Percentiles rank a stretch among this genome's conserved stretches.
These are phyloP conservation scores for Mariannaea sp. DNA, from an alignment of 2,329 filamentous ascomycete genomes.

Conservation along the genomic window DNA sequence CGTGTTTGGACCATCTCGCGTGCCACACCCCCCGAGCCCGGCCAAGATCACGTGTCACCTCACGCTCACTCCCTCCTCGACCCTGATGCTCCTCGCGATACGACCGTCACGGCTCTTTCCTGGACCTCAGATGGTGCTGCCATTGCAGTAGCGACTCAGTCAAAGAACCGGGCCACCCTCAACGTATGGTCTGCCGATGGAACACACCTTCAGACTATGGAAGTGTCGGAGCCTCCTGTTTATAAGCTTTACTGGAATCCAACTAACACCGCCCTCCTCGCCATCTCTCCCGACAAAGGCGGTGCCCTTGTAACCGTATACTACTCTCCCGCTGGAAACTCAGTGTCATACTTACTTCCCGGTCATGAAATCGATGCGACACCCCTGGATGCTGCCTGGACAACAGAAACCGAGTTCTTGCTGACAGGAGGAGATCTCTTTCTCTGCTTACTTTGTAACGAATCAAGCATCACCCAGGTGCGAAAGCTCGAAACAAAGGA, in stretches of 20 bases:
- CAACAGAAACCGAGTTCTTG: slow-evolving; percentile 61
- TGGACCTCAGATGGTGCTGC: slow-evolving; percentile 62
- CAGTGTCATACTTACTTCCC: slow-evolving; percentile 53
- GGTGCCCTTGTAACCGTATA: slow-evolving; percentile 63
- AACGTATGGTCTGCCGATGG: slow-evolving; percentile 62
- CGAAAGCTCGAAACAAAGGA: slow-evolving; percentile 58
- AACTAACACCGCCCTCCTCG: slow-evolving; percentile 58
- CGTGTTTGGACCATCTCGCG: slow-evolving; percentile 68
- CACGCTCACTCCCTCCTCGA: slow-evolving; percentile 53
- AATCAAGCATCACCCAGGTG: slow-evolving; percentile 51
- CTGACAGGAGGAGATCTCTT: slow-evolving; percentile 63
- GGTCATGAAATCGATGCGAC: slow-evolving; percentile 57
- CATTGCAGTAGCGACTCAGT: slow-evolving; percentile 64
- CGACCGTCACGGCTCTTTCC: slow-evolving; percentile 62
- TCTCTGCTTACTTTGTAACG: slow-evolving; percentile 52
- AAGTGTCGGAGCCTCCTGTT: slow-evolving; percentile 63
- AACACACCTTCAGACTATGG: slow-evolving; percentile 56
- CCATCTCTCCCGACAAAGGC: slow-evolving; percentile 59
- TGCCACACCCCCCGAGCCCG: slow-evolving; percentile 51
- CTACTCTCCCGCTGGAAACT: slow-evolving; percentile 48
- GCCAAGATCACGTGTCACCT: slow-evolving; percentile 49
- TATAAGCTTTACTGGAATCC: slow-evolving; percentile 67
- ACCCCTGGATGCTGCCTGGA: slow-evolving; percentile 65
- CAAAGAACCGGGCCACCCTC: slow-evolving; percentile 56
- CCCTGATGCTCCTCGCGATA: slow-evolving; percentile 55